Base-by-base conservation (phyloP, 192 early-diverging fungal species). In the Dissophora globulifera region DNA sequence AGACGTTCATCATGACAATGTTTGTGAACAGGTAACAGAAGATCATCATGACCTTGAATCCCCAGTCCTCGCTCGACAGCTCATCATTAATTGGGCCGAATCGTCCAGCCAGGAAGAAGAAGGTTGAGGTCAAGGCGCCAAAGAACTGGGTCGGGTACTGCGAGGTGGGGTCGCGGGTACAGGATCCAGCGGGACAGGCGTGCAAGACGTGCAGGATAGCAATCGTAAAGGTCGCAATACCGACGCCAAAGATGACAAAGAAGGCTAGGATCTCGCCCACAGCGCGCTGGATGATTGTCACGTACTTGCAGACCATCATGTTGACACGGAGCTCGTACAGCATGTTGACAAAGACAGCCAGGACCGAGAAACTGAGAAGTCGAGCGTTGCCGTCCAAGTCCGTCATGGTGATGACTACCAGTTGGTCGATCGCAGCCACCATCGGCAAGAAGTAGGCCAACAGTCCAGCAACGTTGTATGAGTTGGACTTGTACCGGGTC, bases 101-200 rank as follows among this genome's bases (percentile, higher is more conserved):
- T 54, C 52, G 52, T 22, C 52, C 52, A 38, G 52, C 52, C 69
- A 71, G 50, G 25, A 71, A 71, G 38, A 71, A 71, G 31, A 62
- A 71, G 0, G 60, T 63, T 12, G 69, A 51, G 7, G 60, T 56
- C 2, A 71, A 43, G 10, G 69, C 69, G 22, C 46, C 46, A 4
- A 71, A 35, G 25, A 56, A 57, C 19, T 62, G 27, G 6, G 31
- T 41, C 3, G 69, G 69, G 46, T 46, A 71, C 0, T 33, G 19
- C 4, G n/a, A 47, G 22, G 1, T 16, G 5, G 38, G 17, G 9
- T 63, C 62, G 3, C 47, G 50, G 29, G 50, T 23, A 33, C 57
- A 50, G 11, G 38, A 13, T 12, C 27, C 53, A 1, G 16, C 19
- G 2, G 26, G 16, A 17, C 35, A 51, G 17, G 48, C 48, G 13